These are phyloP conservation scores for Phyllosticta citribraziliensis DNA, from an alignment of 2,329 filamentous ascomycete genomes.

Conservation along the genomic window DNA sequence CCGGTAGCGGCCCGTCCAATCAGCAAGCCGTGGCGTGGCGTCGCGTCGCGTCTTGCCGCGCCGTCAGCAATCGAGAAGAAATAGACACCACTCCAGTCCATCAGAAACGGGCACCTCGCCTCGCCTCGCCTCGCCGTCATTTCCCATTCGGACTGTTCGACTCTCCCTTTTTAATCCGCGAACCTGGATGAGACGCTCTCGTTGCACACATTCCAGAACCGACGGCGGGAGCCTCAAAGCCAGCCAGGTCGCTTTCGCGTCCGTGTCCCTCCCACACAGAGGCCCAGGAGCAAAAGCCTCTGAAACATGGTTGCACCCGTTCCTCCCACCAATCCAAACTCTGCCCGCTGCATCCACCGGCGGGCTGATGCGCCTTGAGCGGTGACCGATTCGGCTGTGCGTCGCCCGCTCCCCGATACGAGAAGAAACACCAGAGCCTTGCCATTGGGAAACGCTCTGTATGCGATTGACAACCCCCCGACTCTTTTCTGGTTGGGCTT, in stretches of 20 bases:
- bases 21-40: not conserved
- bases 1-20: constrained; percentile 2
- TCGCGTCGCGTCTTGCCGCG: not conserved
- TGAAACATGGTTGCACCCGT: constrained; percentile 2
- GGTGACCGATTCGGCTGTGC: constrained; percentile 5
- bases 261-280: not conserved
- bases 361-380: not conserved
- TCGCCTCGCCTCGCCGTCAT: not conserved
- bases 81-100: not conserved
- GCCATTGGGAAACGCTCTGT: constrained; percentile 1
- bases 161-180: constrained; percentile 3
- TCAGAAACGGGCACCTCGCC: not conserved
- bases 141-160: not conserved
- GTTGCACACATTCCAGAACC: not conserved
- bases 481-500: constrained; percentile 5
- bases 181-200: constrained; percentile 3
- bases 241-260: constrained; percentile 6
- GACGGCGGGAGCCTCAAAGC: not conserved
- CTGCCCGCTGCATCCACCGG: not conserved
- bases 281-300: constrained; percentile 9
- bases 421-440: not conserved
- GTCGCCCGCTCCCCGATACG: constrained; percentile 1
- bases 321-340: not conserved
- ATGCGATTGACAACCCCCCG: constrained; percentile 2
- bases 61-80: constrained; percentile 5